These are phyloP conservation scores for Plasmodium knowlesi DNA, from an alignment of 169 alveolate genomes.

Conservation along the genomic window DNA sequence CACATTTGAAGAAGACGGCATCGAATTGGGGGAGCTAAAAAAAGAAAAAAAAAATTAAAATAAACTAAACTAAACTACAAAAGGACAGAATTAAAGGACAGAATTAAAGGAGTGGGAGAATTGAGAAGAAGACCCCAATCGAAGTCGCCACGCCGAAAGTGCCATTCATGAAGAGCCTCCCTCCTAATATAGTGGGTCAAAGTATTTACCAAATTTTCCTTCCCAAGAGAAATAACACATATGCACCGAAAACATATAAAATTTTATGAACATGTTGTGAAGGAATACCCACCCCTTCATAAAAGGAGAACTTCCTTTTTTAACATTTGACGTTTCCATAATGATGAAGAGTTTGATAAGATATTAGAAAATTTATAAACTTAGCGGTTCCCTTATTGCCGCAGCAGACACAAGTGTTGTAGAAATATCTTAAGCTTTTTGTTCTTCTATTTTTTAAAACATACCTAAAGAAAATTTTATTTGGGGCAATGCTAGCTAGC, in stretches of 20 bases:
- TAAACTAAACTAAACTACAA: too few relatives aligned
- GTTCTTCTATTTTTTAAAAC: neutral
- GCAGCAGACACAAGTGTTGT: neutral
- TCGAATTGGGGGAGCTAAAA: neutral
- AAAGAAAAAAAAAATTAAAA: neutral
- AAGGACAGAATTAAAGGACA: neutral
- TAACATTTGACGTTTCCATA: neutral
- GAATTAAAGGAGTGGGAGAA: neutral
- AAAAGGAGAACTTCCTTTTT: neutral
- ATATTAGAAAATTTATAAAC: neutral
- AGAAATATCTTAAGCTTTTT: neutral
- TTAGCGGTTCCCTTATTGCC: neutral
- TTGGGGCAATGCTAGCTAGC: neutral
- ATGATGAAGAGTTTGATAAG: neutral
- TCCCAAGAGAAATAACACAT: neutral
- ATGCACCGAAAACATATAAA: neutral
- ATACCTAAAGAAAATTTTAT: neutral
- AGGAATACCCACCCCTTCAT: neutral
- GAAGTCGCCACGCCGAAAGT: neutral
- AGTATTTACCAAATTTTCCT: neutral
- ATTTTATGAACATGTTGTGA: neutral
- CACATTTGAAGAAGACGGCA: neutral
- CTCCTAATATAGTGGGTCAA: neutral
- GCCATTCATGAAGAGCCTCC: neutral
- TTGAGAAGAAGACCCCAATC: neutral